These are phyloP conservation scores for Zymoseptoria tritici DNA, from an alignment of 2,329 filamentous ascomycete genomes.

Conservation along the genomic window DNA sequence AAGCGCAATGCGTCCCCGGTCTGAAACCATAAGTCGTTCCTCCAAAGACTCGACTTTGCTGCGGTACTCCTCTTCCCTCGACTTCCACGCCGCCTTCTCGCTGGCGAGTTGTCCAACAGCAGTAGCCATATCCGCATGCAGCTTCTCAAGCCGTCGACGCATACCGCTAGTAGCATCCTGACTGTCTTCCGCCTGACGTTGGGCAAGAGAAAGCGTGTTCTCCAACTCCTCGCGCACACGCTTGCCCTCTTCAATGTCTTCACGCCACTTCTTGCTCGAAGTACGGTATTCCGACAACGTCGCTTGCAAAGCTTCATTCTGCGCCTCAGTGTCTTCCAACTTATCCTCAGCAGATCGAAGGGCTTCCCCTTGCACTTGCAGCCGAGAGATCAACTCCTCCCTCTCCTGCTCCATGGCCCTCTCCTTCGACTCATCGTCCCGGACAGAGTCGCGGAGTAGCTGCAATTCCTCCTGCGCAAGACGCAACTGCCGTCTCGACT, in stretches of 20 bases:
- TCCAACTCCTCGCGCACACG: conserved; percentile 61
- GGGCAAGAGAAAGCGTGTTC: conserved; percentile 57
- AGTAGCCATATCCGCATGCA: conserved; percentile 79
- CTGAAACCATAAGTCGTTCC: conserved; percentile 43
- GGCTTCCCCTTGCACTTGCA: conserved; percentile 30
- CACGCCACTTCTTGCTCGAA: conserved; percentile 52
- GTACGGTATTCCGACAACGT: conserved; percentile 58
- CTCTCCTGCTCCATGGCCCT: conserved; percentile 38
- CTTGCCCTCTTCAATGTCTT: conserved; percentile 50
- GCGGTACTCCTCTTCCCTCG: conserved; percentile 54
- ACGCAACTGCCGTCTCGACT: conserved; percentile 38
- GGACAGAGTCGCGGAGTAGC: conserved; percentile 36
- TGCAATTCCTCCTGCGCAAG: conserved; percentile 44
- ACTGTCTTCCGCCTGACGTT: conserved; percentile 75
- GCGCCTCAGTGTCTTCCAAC: conserved; percentile 42
- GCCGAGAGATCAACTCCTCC: conserved; percentile 32
- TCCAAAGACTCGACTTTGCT: conserved; percentile 49
- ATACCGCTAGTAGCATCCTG: conserved; percentile 54
- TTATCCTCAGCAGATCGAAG: conserved; percentile 24
- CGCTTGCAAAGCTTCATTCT: conserved; percentile 54
- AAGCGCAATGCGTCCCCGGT: conserved; percentile 37
- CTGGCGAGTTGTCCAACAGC: conserved; percentile 73
- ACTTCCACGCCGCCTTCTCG: conserved; percentile 71
- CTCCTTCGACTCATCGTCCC: conserved; percentile 37
- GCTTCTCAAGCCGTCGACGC: conserved; percentile 71